Base-by-base conservation (phyloP, 1,284 basidiomycete species). In the Phellopilus nigrolimitatus region DNA sequence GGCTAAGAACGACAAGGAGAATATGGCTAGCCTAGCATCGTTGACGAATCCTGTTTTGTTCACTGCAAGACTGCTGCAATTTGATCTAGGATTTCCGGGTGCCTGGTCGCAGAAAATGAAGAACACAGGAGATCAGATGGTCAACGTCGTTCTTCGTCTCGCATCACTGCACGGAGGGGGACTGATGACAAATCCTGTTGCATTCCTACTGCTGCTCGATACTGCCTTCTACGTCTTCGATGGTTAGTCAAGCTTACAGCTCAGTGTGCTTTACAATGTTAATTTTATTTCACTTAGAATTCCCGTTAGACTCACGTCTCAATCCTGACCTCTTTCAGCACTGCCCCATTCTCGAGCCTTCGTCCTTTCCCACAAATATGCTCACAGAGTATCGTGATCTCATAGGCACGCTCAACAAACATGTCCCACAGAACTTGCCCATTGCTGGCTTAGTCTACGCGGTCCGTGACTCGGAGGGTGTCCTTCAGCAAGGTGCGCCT, bases 211-310 rank as follows among this genome's bases (percentile, higher is more conserved):
- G 24, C 66, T 89, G 22, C 66, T 88, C 10, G 88, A 91, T 66
- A 90, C 87, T 2, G 68, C 86, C 0, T 80, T 79, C 60, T 86
- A 82, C 61, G 66, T 87, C 6, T 71, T 85, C 34, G 87, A 90
- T 60, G 88, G 88, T 87, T 60, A 57, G 74, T 59, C 12, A 46
- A 34, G 9, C 12, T 31, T 56, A n/a, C n/a, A n/a, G n/a, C 13
- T 25, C 27, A 12, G 3, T 13, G 27, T 10, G 6, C 24, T 48
- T 12, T 19, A 8, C 37, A 31, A 47, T 34, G n/a, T 40, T 47
- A n/a, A n/a, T 24, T 30, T n/a, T 31, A 27, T 37, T 30, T 34
- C 42, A 7, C 42, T n/a, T 59, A 89, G 88, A 88, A 62, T 73
- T 84, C 40, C 78, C 83, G 3, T 62, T 65, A 6, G 81, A 86